These are phyloP conservation scores for Globisporangium megalacanthum DNA, from an alignment of 352 stramenopile species.

Conservation along the genomic window DNA sequence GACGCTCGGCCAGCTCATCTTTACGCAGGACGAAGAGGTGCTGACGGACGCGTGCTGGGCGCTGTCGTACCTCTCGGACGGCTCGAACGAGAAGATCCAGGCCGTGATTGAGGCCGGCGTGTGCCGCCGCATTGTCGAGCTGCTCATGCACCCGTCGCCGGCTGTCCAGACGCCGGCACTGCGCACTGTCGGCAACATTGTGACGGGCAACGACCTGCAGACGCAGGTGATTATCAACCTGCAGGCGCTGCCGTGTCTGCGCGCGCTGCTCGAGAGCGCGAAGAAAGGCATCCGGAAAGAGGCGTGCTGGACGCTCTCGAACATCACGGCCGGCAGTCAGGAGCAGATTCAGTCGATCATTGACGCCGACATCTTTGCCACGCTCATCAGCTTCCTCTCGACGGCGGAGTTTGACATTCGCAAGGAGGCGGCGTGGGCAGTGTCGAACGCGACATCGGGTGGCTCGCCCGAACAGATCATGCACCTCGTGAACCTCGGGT, in stretches of 20 bases:
- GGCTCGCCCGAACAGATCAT: conserved; percentile 95
- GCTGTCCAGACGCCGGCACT: conserved; percentile 82
- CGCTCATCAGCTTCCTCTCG: conserved; percentile 95
- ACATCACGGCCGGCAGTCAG: conserved; percentile 98
- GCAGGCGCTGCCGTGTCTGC: conserved; percentile 94
- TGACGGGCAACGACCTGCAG: conserved; percentile 98
- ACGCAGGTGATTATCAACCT: conserved; percentile 99
- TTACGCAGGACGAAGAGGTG: conserved; percentile 97
- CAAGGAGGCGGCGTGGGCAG: conserved; percentile 83
- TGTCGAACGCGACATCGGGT: conserved; percentile 87
- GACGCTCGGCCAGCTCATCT: conserved; percentile 96
- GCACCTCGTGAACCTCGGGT: conserved; percentile 94
- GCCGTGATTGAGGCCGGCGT: conserved; percentile 97
- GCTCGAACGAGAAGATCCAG: conserved; percentile 99
- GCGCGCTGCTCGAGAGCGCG: conserved; percentile 90
- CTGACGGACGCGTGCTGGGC: conserved; percentile 99
- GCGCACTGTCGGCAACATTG: conserved; percentile 96
- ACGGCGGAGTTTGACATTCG: conserved; percentile 95
- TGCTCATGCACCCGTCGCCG: conserved; percentile 83
- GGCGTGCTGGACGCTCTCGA: conserved; percentile 99
- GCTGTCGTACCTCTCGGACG: conserved; percentile 97
- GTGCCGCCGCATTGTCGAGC: conserved; percentile 94
- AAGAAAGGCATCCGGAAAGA: conserved; percentile 99
- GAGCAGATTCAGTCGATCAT: conserved; percentile 99
- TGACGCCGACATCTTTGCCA: conserved; percentile 96